A percentile compares a stretch with the other conserved stretches of the same genome.
Conservation (phyloP, 495 filamentous ascomycete genomes). For the Trichoderma erinaceum region DNA sequence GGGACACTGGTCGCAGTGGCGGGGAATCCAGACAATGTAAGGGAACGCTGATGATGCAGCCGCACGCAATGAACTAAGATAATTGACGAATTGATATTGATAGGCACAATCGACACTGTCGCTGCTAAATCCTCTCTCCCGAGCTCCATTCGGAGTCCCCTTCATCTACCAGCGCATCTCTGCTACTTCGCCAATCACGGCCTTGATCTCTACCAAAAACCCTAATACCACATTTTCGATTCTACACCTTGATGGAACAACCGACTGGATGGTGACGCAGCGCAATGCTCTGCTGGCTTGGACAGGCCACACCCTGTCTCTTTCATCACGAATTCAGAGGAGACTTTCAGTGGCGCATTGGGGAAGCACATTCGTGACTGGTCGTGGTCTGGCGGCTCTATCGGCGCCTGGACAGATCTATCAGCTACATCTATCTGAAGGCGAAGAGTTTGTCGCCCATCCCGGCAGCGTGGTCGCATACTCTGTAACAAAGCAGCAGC, state of each 20-base stretch:
- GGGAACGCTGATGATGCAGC: constrained; percentile 19
- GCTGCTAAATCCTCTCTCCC: constrained; percentile 71
- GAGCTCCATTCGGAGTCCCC: constrained; percentile 73
- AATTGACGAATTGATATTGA: background rate
- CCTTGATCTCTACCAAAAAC: constrained; percentile 79
- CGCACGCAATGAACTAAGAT: background rate
- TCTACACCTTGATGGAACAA: constrained; percentile 84
- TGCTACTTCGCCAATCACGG: constrained; percentile 77
- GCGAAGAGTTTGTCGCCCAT: constrained; percentile 83
- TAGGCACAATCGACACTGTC: constrained; percentile 81
- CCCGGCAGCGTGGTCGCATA: constrained; percentile 87
- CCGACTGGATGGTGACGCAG: constrained; percentile 91
- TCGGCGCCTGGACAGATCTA: constrained; percentile 82
- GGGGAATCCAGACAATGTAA: constrained; percentile 85
- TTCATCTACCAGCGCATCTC: constrained; percentile 91
- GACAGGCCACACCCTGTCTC: constrained; percentile 81
- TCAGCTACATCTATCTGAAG: constrained; percentile 66
- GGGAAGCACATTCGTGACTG: constrained; percentile 83
- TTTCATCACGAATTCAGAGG: constrained; percentile 66
- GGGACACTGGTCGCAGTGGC: constrained; percentile 86
- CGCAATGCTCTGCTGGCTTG: constrained; percentile 82
- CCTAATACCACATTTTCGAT: constrained; percentile 77
- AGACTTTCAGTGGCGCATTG: constrained; percentile 77
- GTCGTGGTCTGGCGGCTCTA: constrained; percentile 78
- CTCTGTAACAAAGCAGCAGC: constrained; percentile 63